phyloP scores from a whole-genome alignment of 768 basidiomycete genomes.

The Amanita polypyramis region DNA sequence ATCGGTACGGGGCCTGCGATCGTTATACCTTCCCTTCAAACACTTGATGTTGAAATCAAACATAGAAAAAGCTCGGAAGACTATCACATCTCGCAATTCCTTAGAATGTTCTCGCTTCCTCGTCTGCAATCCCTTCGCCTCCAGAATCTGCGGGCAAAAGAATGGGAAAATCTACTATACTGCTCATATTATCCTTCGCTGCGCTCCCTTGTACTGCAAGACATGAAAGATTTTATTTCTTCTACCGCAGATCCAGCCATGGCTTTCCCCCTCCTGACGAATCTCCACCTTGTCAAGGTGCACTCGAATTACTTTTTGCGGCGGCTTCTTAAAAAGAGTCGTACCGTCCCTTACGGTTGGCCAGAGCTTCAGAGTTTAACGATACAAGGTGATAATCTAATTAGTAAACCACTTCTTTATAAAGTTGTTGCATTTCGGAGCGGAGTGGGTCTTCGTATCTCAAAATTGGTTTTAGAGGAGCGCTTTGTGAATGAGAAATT shows the following conservation, averaged over 20 bases:
- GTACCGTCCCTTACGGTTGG: too few species aligned
- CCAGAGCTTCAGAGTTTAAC: slow-evolving; percentile 15
- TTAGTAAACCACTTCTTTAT: slow-evolving; percentile 19
- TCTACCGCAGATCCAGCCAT: slow-evolving; percentile 7
- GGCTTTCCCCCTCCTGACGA: too few species aligned
- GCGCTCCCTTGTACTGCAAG: slow-evolving; percentile 13
- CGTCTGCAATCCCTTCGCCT: neutral
- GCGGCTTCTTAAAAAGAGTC: too few species aligned
- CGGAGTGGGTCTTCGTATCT: slow-evolving; percentile 5
- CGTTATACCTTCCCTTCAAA: slow-evolving; percentile 15
- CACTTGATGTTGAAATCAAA: slow-evolving; percentile 15
- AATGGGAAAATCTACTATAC: slow-evolving; percentile 6
- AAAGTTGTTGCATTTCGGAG: slow-evolving; percentile 14
- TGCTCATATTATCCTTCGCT: slow-evolving; percentile 6
- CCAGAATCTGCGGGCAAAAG: slow-evolving; percentile 3
- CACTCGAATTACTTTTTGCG: too few species aligned
- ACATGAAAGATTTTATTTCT: slow-evolving; percentile 12
- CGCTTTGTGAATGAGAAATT: neutral
- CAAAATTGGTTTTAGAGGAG: slow-evolving; percentile 1
- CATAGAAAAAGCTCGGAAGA: neutral
- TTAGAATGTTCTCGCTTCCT: slow-evolving; percentile 10
- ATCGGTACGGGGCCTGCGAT: slow-evolving; percentile 9
- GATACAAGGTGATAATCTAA: slow-evolving; percentile 14
- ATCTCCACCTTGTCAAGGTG: too few species aligned
- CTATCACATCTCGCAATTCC: slow-evolving; percentile 15